Conservation (phyloP, 192 early-diverging fungal species). For the Backusella tarrabulga region DNA sequence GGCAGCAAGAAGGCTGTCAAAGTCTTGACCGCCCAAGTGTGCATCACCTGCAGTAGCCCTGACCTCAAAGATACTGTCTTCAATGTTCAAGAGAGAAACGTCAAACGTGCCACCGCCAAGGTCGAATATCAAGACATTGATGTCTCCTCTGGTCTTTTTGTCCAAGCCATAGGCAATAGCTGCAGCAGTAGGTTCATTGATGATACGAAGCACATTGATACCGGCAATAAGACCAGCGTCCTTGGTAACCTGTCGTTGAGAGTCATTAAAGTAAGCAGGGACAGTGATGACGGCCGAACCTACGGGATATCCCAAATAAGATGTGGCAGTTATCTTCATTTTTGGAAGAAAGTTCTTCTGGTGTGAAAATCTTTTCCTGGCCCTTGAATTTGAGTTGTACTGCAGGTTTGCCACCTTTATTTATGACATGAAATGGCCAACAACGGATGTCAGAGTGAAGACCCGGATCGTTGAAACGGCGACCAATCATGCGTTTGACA, state of each 20-base stretch:
- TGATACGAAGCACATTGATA: constrained; percentile 80
- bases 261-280: constrained; percentile 92
- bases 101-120: constrained; percentile 96
- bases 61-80: constrained; percentile 97
- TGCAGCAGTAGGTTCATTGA: constrained; percentile 96
- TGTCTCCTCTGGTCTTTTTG: constrained; percentile 78
- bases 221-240: constrained; percentile 87
- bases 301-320: constrained; percentile 76
- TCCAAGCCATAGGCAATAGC: constrained; percentile 98
- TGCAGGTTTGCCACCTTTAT: constrained; percentile 71
- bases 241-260: constrained; percentile 89
- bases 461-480: constrained; percentile 77
- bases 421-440: constrained; percentile 83
- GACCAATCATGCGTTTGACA: constrained; percentile 87
- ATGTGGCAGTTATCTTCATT: constrained; percentile 86
- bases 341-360: constrained; percentile 94
- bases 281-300: constrained; percentile 87
- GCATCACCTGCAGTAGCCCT: constrained; percentile 97
- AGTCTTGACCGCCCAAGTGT: constrained; percentile 98
- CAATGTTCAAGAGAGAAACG: constrained; percentile 92
- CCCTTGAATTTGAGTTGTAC: constrained; percentile 80
- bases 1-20: constrained; percentile 92
- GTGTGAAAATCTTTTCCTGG: constrained; percentile 74
- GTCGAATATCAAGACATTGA: constrained; percentile 94
- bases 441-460: constrained; percentile 88